Base-by-base conservation (phyloP, 2,329 filamentous ascomycete genomes). In the Fusarium sp. region DNA sequence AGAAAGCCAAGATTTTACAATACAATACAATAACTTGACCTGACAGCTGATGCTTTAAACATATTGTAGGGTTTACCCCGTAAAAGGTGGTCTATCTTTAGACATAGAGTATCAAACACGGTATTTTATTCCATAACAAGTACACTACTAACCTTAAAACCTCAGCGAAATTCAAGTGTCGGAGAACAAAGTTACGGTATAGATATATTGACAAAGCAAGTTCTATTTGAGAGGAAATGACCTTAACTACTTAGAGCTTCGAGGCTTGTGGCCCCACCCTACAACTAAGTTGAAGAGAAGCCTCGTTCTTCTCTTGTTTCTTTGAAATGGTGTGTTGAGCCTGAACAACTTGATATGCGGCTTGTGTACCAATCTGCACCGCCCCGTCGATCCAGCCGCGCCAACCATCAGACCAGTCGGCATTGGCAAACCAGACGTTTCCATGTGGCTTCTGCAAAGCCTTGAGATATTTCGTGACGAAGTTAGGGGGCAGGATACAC, bases 351-450 rank as follows among this genome's bases (percentile, higher is more conserved):
- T 63, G 40, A n/a, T 58, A 41, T 16, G 61, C 61, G 7, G 39
- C 48, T 30, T 60, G 47, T 11, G 34, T 30, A 27, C 61, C 61
- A 13, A 28, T 44, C 11, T 64, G 48, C 7, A 64, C 48, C 13
- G 61, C 61, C 4, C 55, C 61, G 34, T 64, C 61, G 16, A 64
- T 60, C 48, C 41, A 64, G 43, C 54, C 61, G 4, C 61, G 48
- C 61, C 61, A 64, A 7, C 61, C 55, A n/a, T 60, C 55, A 2
- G 61, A 55, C 36, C 50, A 64, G 34, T 64, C 61, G 12, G 30
- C 55, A 46, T 50, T 64, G 13, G 61, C 61, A 51, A 64, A 64
- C 16, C 31, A 31, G 16, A 59, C 50, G 5, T 34, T 36, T 54
- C 61, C 61, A 8, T 64, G 61, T 2, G 55, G 40, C 3, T 16